These are phyloP conservation scores for Picea sitchensis DNA, from an alignment of 75 land plant genomes.

Conservation along the genomic window DNA sequence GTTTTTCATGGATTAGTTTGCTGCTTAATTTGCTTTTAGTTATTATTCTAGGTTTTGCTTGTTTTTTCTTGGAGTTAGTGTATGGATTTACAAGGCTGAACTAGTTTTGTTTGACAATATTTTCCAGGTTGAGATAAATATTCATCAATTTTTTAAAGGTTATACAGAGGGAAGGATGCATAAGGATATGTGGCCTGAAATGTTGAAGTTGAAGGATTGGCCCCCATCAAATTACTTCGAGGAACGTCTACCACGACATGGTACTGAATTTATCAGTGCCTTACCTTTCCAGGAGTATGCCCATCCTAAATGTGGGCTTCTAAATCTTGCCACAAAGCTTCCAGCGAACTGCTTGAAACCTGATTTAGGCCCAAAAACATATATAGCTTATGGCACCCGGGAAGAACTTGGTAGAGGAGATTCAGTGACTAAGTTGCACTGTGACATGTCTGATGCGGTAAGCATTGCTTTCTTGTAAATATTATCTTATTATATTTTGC, in stretches of 20 bases:
- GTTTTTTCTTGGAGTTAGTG: neutral
- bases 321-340: conserved; percentile 79
- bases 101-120: neutral
- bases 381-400: conserved; percentile 78
- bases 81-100: neutral
- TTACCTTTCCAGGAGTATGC: conserved; percentile 81
- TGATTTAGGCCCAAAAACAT: conserved; percentile 89
- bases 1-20: neutral
- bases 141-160: conserved; percentile 72
- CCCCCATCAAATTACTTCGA: conserved; percentile 68
- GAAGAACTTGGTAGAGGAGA: conserved; percentile 89
- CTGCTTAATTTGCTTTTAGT: neutral
- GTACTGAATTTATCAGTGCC: conserved; percentile 54
- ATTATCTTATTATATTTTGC: neutral
- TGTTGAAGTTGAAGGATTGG: conserved; percentile 94
- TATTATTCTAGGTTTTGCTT: neutral
- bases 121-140: conserved; percentile 80
- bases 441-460: conserved; percentile 92
- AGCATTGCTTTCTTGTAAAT: conserved; percentile 8
- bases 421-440: conserved; percentile 89
- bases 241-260: conserved; percentile 78
- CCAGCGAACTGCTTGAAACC: conserved; percentile 56
- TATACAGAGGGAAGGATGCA: conserved; percentile 73
- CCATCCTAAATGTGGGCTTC: conserved; percentile 69
- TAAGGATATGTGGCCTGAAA: conserved; percentile 67